Percentiles rank a stretch among this genome's conserved stretches.
Conservation (phyloP, 225 moss, liverwort and hornwort genomes). For the Marchantia polymorpha region DNA sequence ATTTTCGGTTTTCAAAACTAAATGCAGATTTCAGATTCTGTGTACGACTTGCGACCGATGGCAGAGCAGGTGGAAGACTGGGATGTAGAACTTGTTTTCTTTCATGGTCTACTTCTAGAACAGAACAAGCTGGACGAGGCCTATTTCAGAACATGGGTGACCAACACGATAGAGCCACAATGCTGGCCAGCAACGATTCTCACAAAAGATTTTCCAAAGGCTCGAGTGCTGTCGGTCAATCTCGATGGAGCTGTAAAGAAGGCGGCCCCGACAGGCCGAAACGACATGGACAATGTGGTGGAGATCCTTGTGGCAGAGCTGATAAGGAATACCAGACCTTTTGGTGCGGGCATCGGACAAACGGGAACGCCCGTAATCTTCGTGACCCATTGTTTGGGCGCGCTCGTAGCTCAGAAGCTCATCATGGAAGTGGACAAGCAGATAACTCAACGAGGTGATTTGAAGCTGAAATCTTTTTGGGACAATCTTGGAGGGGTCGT, state of each 20-base stretch:
- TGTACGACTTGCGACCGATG: conserved; percentile 13
- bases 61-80: conserved; percentile 18
- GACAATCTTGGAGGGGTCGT: conserved; percentile 7
- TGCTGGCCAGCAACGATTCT: conserved; percentile 14
- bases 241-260: conserved; percentile 5
- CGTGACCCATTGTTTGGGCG: conserved; percentile 18
- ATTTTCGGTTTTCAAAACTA: background rate
- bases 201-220: background rate
- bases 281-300: background rate
- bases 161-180: background rate
- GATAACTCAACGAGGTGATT: background rate
- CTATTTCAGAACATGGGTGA: conserved; percentile 14
- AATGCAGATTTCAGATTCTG: conserved; percentile 11
- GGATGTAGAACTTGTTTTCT: conserved; percentile 16
- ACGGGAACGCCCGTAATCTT: conserved; percentile 13
- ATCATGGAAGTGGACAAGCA: conserved; percentile 16
- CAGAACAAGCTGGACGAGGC: background rate
- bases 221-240: conserved; percentile 3
- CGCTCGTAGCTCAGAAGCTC: conserved; percentile 12
- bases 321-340: conserved; percentile 10
- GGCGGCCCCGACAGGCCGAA: background rate
- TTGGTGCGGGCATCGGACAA: conserved; percentile 16
- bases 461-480: conserved; percentile 12
- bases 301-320: conserved; percentile 8
- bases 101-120: conserved; percentile 4